These are phyloP conservation scores for Allomyces macrogynus DNA, from an alignment of 192 early-diverging fungal species.

Conservation along the genomic window DNA sequence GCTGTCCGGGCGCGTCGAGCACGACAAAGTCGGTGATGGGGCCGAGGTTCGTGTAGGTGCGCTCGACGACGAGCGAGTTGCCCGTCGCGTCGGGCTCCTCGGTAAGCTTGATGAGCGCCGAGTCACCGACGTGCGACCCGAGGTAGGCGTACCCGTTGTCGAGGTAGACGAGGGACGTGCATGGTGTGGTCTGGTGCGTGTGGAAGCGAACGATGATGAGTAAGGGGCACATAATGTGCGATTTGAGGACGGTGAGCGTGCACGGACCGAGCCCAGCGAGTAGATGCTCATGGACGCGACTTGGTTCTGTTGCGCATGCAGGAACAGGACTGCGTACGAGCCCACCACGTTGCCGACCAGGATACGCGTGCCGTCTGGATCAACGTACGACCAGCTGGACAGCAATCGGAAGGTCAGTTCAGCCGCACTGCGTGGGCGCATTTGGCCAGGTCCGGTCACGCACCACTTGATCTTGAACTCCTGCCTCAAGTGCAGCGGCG, in stretches of 20 bases:
- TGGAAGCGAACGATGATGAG: background rate
- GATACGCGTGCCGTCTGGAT: background rate
- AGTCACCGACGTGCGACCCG: constrained; percentile 73
- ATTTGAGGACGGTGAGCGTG: background rate
- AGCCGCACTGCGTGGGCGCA: too few species aligned
- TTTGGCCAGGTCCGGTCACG: background rate
- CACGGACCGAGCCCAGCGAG: background rate
- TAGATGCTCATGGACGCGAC: background rate
- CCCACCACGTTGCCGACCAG: background rate
- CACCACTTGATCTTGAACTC: too few species aligned
- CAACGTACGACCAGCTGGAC: background rate
- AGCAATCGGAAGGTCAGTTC: background rate
- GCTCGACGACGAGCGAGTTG: constrained; percentile 31
- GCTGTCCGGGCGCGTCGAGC: constrained; percentile 44
- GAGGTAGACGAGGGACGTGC: constrained; percentile 43
- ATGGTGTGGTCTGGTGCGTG: constrained; percentile 10
- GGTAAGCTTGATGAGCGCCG: constrained; percentile 46
- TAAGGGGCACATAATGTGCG: background rate
- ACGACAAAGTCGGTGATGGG: constrained; percentile 74
- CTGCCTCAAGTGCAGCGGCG: background rate
- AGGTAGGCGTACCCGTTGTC: constrained; percentile 48
- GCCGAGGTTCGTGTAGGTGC: constrained; percentile 50
- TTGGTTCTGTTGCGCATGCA: background rate
- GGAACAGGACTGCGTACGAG: background rate
- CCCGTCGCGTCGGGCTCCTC: constrained; percentile 16